Percentiles rank a stretch among this genome's conserved stretches.
Conservation (phyloP, 345 rosid species). For the Eucalyptus virginea region DNA sequence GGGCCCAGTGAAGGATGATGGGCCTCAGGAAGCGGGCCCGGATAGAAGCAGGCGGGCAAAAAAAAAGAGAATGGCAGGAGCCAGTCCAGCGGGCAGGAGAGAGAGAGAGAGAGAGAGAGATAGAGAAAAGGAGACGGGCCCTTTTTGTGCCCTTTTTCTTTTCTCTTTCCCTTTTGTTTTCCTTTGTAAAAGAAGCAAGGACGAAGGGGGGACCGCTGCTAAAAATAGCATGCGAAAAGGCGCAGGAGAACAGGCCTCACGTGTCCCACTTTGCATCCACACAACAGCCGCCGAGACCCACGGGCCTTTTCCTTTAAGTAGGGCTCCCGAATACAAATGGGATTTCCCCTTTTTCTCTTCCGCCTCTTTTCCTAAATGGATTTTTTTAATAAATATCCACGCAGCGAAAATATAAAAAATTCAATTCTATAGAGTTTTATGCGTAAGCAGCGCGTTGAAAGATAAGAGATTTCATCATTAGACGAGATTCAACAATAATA, state of each 20-base stretch:
- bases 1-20: not conserved
- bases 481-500: not conserved
- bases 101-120: too few species aligned
- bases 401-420: not conserved
- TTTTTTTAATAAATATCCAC: not conserved
- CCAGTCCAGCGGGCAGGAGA: not conserved
- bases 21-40: not conserved
- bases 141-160: not conserved
- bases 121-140: not conserved
- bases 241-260: slow-evolving; percentile 6
- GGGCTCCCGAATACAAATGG: not conserved
- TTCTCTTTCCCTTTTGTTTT: not conserved
- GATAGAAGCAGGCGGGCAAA: not conserved
- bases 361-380: not conserved
- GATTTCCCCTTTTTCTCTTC: not conserved
- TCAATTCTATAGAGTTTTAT: not conserved
- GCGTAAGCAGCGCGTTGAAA: not conserved
- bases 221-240: not conserved
- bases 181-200: not conserved
- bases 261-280: slow-evolving; percentile 28
- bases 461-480: not conserved
- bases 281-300: not conserved
- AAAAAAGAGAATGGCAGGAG: not conserved
- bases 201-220: not conserved
- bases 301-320: not conserved